These are phyloP conservation scores for Hevea brasiliensis DNA, from an alignment of 345 rosid species.

Conservation along the genomic window DNA sequence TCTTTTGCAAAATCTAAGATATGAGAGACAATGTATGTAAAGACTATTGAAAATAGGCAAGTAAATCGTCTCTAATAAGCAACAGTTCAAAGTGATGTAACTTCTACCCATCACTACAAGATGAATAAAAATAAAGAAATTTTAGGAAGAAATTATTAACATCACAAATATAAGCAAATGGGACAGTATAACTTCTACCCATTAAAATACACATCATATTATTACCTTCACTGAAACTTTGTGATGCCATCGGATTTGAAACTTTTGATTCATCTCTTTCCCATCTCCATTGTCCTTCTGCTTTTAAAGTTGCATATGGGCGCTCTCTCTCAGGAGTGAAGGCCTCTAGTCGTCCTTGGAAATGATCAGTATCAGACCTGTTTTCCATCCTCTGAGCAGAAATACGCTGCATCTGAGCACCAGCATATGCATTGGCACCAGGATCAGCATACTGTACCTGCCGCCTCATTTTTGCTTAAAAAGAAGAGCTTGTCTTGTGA, in stretches of 20 bases:
- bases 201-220: too few species aligned
- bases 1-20: too few species aligned
- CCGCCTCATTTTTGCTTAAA: constrained; percentile 52
- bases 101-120: too few species aligned
- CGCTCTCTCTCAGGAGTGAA: constrained; percentile 90
- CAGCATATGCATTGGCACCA: constrained; percentile 52
- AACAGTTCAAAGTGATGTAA: too few species aligned
- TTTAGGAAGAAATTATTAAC: too few species aligned
- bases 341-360: constrained; percentile 82
- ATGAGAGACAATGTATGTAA: background rate
- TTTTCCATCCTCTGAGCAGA: constrained; percentile 51
- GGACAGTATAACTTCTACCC: too few species aligned
- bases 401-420: constrained; percentile 60
- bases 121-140: too few species aligned
- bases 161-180: too few species aligned
- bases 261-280: constrained; percentile 69
- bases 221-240: constrained; percentile 60
- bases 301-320: constrained; percentile 43
- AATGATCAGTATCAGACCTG: constrained; percentile 45
- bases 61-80: too few species aligned
- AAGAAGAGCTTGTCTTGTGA: constrained; percentile 9
- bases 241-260: constrained; percentile 51
- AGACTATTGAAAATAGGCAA: too few species aligned
- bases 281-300: constrained; percentile 71
- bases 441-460: constrained; percentile 61